Percentiles rank a stretch among this genome's conserved stretches.
Conservation (phyloP, 1,284 basidiomycete genomes). For the Trichosporon asahii region DNA sequence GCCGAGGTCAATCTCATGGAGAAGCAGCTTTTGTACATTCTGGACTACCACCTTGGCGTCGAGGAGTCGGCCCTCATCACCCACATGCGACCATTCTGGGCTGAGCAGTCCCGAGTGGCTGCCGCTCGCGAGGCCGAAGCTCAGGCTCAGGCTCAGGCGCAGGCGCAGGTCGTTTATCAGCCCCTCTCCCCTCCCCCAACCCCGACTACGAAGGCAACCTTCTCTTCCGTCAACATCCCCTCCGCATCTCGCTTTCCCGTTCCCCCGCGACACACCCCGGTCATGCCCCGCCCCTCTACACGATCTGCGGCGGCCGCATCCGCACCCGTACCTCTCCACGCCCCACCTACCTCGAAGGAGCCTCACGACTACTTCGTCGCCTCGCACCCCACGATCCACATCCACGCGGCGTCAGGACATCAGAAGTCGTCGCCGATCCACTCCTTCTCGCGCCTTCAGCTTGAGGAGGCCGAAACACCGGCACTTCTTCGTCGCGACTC, state of each 20-base stretch:
- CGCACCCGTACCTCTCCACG: constrained; percentile 12
- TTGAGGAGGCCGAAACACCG: constrained; percentile 21
- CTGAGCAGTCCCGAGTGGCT: constrained; percentile 19
- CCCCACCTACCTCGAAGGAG: constrained; percentile 13
- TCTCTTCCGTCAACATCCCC: constrained; percentile 14
- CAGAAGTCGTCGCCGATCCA: constrained; percentile 16
- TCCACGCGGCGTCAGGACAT: background rate
- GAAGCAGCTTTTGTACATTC: constrained; percentile 80
- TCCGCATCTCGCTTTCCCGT: constrained; percentile 17
- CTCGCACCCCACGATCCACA: constrained; percentile 5
- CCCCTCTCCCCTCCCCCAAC: constrained; percentile 21
- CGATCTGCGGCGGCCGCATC: background rate
- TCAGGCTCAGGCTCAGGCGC: constrained; percentile 3
- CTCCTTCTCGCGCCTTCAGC: constrained; percentile 17
- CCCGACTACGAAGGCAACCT: constrained; percentile 16
- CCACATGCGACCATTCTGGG: constrained; percentile 25
- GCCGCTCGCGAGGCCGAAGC: constrained; percentile 12
- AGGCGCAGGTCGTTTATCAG: constrained; percentile 5
- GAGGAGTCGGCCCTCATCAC: constrained; percentile 56
- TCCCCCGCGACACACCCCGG: constrained; percentile 15
- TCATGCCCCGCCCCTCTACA: constrained; percentile 2
- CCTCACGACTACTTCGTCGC: constrained; percentile 20
- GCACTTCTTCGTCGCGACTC: constrained; percentile 20
- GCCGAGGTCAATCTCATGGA: constrained; percentile 88
- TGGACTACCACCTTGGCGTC: constrained; percentile 86